A percentile compares a stretch with the other conserved stretches of the same genome.
These are phyloP conservation scores for Ceraceosorus guamensis DNA, from an alignment of 1,284 basidiomycete genomes.

Conservation along the genomic window DNA sequence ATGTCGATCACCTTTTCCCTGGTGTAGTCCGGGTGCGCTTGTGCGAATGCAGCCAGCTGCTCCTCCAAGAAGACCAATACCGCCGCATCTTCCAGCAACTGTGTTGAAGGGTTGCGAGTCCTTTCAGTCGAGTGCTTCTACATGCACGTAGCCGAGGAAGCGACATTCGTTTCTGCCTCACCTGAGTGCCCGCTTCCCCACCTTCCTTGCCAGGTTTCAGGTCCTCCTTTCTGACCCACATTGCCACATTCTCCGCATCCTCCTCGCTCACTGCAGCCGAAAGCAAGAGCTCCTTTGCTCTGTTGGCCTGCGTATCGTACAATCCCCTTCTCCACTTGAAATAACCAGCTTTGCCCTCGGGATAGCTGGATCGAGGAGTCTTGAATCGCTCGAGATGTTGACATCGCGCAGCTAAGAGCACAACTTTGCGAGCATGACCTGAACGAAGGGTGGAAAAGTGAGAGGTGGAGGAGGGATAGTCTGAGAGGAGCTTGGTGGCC, in stretches of 20 bases:
- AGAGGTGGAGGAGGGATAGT: background rate
- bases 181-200: slow-evolving; percentile 28
- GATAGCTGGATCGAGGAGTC: slow-evolving; percentile 32
- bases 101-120: background rate
- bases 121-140: background rate
- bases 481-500: slow-evolving; percentile 2
- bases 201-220: slow-evolving; percentile 27
- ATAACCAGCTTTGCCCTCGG: slow-evolving; percentile 44
- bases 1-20: slow-evolving; percentile 42
- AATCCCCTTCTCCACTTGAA: slow-evolving; percentile 40
- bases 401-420: slow-evolving; percentile 39
- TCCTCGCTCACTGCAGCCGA: slow-evolving; percentile 19
- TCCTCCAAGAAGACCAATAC: slow-evolving; percentile 41
- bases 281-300: slow-evolving; percentile 25
- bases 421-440: slow-evolving; percentile 14
- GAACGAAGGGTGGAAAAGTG: slow-evolving; percentile 12
- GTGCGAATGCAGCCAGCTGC: slow-evolving; percentile 33
- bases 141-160: background rate
- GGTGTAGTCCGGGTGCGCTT: slow-evolving; percentile 27
- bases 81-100: slow-evolving; percentile 42
- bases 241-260: slow-evolving; percentile 25
- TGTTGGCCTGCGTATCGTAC: slow-evolving; percentile 36
- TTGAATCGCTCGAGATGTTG: slow-evolving; percentile 44
- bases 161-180: slow-evolving; percentile 3
- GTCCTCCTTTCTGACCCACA: slow-evolving; percentile 42